phyloP scores from a whole-genome alignment of 2,329 filamentous ascomycete genomes.

The Stemphylium beticola region DNA sequence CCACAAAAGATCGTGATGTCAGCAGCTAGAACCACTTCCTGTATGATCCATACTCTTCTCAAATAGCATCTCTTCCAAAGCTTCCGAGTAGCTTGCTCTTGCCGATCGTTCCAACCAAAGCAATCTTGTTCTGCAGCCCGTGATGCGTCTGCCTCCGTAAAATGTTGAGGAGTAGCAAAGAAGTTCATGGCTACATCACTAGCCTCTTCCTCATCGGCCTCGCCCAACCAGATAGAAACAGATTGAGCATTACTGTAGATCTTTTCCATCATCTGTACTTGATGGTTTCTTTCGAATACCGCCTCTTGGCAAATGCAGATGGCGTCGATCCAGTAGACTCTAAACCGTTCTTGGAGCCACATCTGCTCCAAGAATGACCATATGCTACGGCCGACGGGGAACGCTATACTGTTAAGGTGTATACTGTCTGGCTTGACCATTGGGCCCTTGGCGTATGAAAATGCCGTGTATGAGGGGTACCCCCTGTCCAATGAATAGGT shows the following conservation, averaged over 20 bases:
- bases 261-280: neutral
- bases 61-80: neutral
- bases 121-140: too few species aligned
- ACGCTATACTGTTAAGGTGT: neutral
- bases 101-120: too few species aligned
- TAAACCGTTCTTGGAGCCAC: neutral
- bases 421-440: neutral
- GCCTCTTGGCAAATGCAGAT: neutral
- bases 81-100: too few species aligned
- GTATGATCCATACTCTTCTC: neutral
- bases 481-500: neutral
- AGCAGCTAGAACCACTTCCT: neutral
- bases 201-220: neutral
- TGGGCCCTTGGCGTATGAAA: neutral
- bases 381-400: neutral
- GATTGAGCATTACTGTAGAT: neutral
- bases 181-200: neutral
- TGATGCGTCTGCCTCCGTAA: too few species aligned
- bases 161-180: neutral
- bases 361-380: neutral
- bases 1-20: neutral
- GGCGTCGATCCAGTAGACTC: neutral
- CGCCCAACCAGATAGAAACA: neutral
- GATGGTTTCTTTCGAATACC: neutral
- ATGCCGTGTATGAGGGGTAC: neutral